Percentiles rank a stretch among this genome's conserved stretches.
Evolutionary conservation across 164 flowering plant species (phyloP).

Genomic region (Saururus chinensis): DNA sequence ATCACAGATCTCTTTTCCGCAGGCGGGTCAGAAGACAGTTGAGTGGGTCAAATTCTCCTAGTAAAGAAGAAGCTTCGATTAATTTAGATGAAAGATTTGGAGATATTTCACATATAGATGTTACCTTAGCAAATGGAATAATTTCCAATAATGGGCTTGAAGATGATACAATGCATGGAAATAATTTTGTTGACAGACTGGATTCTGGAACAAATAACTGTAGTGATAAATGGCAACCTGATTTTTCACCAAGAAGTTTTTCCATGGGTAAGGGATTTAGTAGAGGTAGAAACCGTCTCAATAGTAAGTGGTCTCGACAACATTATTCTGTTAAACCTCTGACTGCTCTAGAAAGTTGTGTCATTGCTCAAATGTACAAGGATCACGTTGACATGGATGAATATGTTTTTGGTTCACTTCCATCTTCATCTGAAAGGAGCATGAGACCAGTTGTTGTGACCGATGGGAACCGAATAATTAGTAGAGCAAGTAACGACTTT

Average conservation of each 20-base stretch:
- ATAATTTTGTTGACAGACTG: slow-evolving; percentile 5
- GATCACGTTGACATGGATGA: slow-evolving; percentile 47
- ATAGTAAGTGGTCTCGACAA: slow-evolving; percentile 18
- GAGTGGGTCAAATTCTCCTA: slow-evolving; percentile 13
- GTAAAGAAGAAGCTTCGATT: slow-evolving; percentile 2
- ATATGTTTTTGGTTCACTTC: slow-evolving; percentile 24
- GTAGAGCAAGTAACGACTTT: slow-evolving; percentile 22
- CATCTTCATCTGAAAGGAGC: slow-evolving; percentile 25
- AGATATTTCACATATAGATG: slow-evolving; percentile 9
- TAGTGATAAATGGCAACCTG: slow-evolving; percentile 4
- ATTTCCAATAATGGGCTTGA: slow-evolving; percentile 16
- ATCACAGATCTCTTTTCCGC: slow-evolving; percentile 15
- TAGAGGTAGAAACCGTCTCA: slow-evolving; percentile 25
- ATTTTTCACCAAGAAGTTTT: slow-evolving; percentile 12
- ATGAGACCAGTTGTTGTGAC: slow-evolving; percentile 50
- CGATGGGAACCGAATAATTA: slow-evolving; percentile 49
- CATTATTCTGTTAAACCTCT: slow-evolving; percentile 31
- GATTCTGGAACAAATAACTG: slow-evolving; percentile 5
- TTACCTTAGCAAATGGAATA: slow-evolving; percentile 11
- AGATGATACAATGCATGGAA: slow-evolving; percentile 5
- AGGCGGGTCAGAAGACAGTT: slow-evolving; percentile 11
- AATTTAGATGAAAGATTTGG: slow-evolving; percentile 8
- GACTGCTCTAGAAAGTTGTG: slow-evolving; percentile 63
- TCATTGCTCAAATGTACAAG: slow-evolving; percentile 57
- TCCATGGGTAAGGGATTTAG: slow-evolving; percentile 11